These are phyloP conservation scores for Pisolithus thermaeus DNA, from an alignment of 1,284 basidiomycete genomes.

Conservation along the genomic window DNA sequence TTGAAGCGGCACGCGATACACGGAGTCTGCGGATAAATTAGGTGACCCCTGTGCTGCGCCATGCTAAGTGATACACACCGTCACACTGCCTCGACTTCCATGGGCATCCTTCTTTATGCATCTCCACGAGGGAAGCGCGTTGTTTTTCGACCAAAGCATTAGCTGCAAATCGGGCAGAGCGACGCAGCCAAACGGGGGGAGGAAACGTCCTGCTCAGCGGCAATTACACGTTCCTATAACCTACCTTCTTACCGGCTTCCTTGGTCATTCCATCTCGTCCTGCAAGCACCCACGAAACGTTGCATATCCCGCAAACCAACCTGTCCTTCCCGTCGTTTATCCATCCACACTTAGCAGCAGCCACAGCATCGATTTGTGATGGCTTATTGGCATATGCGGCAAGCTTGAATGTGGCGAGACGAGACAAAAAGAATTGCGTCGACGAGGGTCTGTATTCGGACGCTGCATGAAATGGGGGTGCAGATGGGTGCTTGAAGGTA, in stretches of 20 bases:
- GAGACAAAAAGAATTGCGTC: slow-evolving; percentile 58
- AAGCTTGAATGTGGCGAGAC: slow-evolving; percentile 70
- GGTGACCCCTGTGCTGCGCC: not conserved
- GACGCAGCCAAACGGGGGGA: not conserved
- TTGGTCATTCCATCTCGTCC: slow-evolving; percentile 59
- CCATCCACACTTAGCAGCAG: slow-evolving; percentile 76
- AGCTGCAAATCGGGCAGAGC: slow-evolving; percentile 33
- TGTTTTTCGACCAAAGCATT: slow-evolving; percentile 69
- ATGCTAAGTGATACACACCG: slow-evolving; percentile 34
- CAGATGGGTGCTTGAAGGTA: slow-evolving; percentile 32
- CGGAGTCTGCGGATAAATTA: slow-evolving; percentile 42
- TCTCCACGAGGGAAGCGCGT: slow-evolving; percentile 50
- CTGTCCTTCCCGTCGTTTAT: slow-evolving; percentile 72
- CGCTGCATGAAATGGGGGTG: slow-evolving; percentile 28
- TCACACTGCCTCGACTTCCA: slow-evolving; percentile 78
- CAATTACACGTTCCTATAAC: slow-evolving; percentile 31
- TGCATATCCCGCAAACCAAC: slow-evolving; percentile 64
- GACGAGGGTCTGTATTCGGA: slow-evolving; percentile 76
- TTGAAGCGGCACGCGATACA: slow-evolving; percentile 69
- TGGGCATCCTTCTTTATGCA: slow-evolving; percentile 74
- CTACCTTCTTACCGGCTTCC: slow-evolving; percentile 43
- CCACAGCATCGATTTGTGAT: slow-evolving; percentile 62
- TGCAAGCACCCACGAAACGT: slow-evolving; percentile 64
- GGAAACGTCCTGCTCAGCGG: slow-evolving; percentile 10
- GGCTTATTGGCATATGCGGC: slow-evolving; percentile 76